These are phyloP conservation scores for Candida sojae DNA, from an alignment of 1,139 yeast genomes.

Conservation along the genomic window DNA sequence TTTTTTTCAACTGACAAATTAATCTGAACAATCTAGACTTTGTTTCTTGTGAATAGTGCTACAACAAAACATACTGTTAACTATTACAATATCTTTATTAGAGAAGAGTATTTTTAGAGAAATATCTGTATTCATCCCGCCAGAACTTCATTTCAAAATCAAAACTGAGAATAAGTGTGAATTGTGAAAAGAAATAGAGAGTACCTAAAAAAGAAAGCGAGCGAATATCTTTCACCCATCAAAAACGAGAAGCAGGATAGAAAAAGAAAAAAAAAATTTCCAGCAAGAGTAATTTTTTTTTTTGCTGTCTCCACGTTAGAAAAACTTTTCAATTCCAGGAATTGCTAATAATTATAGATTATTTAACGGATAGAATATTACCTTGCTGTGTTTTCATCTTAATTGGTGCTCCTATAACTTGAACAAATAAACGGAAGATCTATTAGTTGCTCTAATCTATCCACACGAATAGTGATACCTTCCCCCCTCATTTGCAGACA, in stretches of 20 bases:
- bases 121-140: no score
- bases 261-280: slow-evolving; percentile 1
- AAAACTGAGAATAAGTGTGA: neutral
- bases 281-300: slow-evolving; percentile 3
- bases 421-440: neutral
- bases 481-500: neutral
- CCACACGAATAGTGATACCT: neutral
- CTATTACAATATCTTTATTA: neutral
- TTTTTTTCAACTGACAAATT: slow-evolving; percentile 4
- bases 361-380: neutral
- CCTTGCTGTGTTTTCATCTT: neutral
- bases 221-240: slow-evolving; percentile 2
- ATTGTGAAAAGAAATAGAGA: neutral
- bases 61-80: no score
- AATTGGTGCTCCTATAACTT: neutral
- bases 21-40: slow-evolving; percentile 3
- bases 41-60: neutral
- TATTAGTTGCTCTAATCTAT: no score
- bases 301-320: slow-evolving; percentile 1
- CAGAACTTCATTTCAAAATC: neutral
- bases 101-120: neutral
- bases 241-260: neutral
- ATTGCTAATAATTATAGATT: neutral
- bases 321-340: neutral
- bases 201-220: neutral